Conservation (phyloP, 176 grass and related monocot species). For the Phyllostachys edulis region DNA sequence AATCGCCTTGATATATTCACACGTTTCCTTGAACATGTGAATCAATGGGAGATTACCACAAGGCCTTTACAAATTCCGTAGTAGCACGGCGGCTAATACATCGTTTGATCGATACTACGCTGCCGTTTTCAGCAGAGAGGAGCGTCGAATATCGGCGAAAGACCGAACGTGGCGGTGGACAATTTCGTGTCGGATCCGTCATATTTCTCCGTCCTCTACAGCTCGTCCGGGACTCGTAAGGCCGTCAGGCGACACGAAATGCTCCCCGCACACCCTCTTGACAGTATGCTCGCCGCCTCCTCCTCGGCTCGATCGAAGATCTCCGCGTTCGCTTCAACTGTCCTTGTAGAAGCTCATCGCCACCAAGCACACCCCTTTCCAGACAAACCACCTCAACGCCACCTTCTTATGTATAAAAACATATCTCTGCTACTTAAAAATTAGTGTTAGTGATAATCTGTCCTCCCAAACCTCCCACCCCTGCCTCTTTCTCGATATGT, state of each 20-base stretch:
- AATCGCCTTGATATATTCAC: no score
- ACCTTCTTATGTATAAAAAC: constrained; percentile 13
- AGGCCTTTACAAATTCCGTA: no score
- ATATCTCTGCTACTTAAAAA: no score
- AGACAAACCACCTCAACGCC: constrained; percentile 61
- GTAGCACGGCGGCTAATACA: no score
- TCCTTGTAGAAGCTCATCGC: constrained; percentile 62
- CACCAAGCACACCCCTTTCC: constrained; percentile 44
- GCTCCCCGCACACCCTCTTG: constrained; percentile 26
- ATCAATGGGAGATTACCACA: no score
- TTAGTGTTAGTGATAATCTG: no score
- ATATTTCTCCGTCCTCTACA: constrained; percentile 75
- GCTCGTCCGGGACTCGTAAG: constrained; percentile 53
- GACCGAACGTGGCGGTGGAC: no score
- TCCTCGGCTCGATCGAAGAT: constrained; percentile 71
- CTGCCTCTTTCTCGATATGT: no score
- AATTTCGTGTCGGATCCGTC: neutral
- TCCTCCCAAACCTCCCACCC: no score
- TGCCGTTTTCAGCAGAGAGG: neutral
- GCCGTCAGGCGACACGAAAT: constrained; percentile 46
- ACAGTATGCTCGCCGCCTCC: constrained; percentile 30
- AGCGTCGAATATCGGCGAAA: no score
- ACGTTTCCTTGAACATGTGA: no score
- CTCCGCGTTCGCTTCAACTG: constrained; percentile 64
- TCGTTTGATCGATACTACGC: no score